Base-by-base conservation (phyloP, 257 asterid species). In the Dorcoceras hygrometricum region DNA sequence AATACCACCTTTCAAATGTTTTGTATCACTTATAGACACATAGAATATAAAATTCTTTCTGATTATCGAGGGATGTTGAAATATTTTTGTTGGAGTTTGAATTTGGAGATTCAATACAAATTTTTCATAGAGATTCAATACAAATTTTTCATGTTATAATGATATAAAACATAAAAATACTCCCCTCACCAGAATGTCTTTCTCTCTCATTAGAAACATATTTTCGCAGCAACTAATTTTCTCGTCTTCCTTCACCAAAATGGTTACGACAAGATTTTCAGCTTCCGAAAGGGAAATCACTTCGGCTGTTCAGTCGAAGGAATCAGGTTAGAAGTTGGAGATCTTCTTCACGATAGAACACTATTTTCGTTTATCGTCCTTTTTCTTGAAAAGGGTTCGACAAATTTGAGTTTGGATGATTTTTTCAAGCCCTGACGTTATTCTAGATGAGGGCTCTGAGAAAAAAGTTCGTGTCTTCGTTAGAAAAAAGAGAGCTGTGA, bases 401-500 rank as follows among this genome's bases (percentile, higher is more conserved):
- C 23, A 24, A 28, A 23, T 54, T 26, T 46, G 20, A 24, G 69
- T 54, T 74, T 69, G 50, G 2, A 56, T 64, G 68, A 28, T 71
- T 29, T 46, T 72, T 82, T 69, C 82, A 77, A 93, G 80, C 43
- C 73, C 80, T 26, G 79, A 66, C n/a, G n/a, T n/a, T 31, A 57
- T 48, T 55, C 68, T 63, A 57, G 75, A 64, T 50, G 79, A 71
- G 11, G 82, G 71, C 59, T 55, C 88, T 23, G 74, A 26, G 1
- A 62, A 74, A 69, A 74, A 77, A 46, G 23, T 78, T 73, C 83
- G 83, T 22, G 90, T 82, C 62, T 89, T 57, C 73, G 85, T 84
- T 16, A 75, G 96, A 73, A 89, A 74, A 74, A 91, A 79, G 81
- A 76, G 82, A 72, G 62, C 61, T n/a, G 78, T 69, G 59, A 86